Base-by-base conservation (phyloP, 2,329 filamentous ascomycete genomes). In the Diatrype stigma region DNA sequence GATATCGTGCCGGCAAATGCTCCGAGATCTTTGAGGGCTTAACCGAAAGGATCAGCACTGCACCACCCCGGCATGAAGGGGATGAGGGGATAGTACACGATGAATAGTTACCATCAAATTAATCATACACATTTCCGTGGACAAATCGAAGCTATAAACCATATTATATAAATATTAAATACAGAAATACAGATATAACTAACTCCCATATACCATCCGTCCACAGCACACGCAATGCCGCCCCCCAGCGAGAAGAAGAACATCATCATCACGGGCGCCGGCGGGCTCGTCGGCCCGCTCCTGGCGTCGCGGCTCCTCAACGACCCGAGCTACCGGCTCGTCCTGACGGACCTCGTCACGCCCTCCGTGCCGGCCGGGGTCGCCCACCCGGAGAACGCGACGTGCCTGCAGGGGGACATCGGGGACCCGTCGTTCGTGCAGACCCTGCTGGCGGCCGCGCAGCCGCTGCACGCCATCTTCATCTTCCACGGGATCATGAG, bases 401-500 rank as follows among this genome's bases (percentile, higher is more conserved):
- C 67, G 21, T 67, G 71, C 35, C 53, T 82, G 42, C 72, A 73
- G 23, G 75, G 78, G 10, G 81, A 86, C 61, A 69, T 76, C 52
- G 66, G 68, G 49, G 62, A 68, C 45, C 53, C 61, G 0, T 49
- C 53, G 54, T 71, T 70, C 55, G 54, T 73, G 10, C 42, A 58
- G 38, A 37, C 54, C 14, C 72, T 85, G 2, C 71, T 81, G 14
- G 63, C 64, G 1, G 70, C 70, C 3, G 72, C 74, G 17, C 67
- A 70, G 23, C 73, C 76, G 1, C 68, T 82, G 3, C 71, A 76
- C 52, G 77, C 78, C 45, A 73, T 79, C 51, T 86, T 82, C 67
- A 72, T 84, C 59, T 80, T 86, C 64, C 83, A 86, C 66, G 83
- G 83, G 55, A 84, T 86, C 71, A 86, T 86, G 83, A 85, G 82